phyloP scores from a whole-genome alignment of 768 basidiomycete genomes.

The Mycena crocata region DNA sequence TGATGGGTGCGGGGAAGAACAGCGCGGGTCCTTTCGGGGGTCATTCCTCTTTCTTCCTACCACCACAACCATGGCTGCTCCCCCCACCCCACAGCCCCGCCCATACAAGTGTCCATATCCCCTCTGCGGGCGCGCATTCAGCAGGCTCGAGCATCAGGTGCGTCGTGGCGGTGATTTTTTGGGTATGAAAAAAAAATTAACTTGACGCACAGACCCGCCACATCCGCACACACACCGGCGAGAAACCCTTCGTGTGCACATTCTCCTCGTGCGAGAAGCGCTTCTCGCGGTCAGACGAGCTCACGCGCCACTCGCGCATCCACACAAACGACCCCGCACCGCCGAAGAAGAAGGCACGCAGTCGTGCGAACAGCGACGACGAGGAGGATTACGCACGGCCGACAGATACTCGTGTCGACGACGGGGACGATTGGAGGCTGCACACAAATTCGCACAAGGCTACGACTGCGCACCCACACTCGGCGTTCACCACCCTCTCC shows the following conservation, averaged over 20 bases:
- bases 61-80: slow-evolving; percentile 30
- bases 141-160: slow-evolving; percentile 95
- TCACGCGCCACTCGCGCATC: slow-evolving; percentile 95
- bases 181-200: slow-evolving; percentile 9
- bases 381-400: slow-evolving; percentile 70
- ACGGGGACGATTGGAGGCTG: too few species aligned
- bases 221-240: slow-evolving; percentile 97
- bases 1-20: slow-evolving; percentile 27
- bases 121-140: slow-evolving; percentile 95
- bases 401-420: slow-evolving; percentile 43
- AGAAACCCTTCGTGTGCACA: slow-evolving; percentile 95
- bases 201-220: slow-evolving; percentile 82
- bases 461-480: slow-evolving; percentile 41
- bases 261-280: slow-evolving; percentile 97
- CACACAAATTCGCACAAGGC: too few species aligned
- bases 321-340: slow-evolving; percentile 73
- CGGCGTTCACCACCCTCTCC: slow-evolving; percentile 76
- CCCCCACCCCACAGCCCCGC: slow-evolving; percentile 51
- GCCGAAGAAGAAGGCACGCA: slow-evolving; percentile 80
- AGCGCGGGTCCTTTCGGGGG: slow-evolving; percentile 19
- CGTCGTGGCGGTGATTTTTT: slow-evolving; percentile 27
- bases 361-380: slow-evolving; percentile 83
- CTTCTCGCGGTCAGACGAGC: slow-evolving; percentile 97
- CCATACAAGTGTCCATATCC: slow-evolving; percentile 98
- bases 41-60: background rate